These are phyloP conservation scores for Mallotus repandus DNA, from an alignment of 441 rosid genomes.

Conservation along the genomic window DNA sequence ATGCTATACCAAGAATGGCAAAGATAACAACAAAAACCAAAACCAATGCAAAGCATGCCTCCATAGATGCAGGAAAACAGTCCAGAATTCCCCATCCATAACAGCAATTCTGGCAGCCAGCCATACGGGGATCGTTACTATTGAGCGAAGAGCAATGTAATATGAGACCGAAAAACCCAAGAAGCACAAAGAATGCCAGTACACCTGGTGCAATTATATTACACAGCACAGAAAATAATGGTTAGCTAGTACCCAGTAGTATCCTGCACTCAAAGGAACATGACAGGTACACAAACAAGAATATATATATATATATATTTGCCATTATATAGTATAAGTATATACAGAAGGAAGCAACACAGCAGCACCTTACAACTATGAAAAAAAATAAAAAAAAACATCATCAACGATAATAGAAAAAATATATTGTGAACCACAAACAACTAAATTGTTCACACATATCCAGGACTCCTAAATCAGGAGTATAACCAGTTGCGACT, in stretches of 20 bases:
- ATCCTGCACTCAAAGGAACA: not conserved
- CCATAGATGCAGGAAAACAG: slow-evolving; percentile 96
- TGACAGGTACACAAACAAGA: not conserved
- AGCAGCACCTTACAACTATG: not conserved
- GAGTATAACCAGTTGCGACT: not conserved
- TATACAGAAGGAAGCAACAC: not conserved
- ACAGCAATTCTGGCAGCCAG: slow-evolving; percentile 95
- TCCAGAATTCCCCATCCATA: slow-evolving; percentile 97
- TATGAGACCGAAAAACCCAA: slow-evolving; percentile 85
- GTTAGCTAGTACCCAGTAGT: slow-evolving; percentile 1
- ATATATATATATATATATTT: no score
- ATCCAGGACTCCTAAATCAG: not conserved
- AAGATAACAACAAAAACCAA: slow-evolving; percentile 83
- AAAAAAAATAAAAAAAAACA: not conserved
- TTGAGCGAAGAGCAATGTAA: slow-evolving; percentile 83
- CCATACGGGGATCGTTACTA: slow-evolving; percentile 85
- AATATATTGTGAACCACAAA: not conserved
- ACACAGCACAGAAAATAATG: slow-evolving; percentile 13
- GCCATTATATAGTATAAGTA: not conserved
- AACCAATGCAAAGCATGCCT: slow-evolving; percentile 87
- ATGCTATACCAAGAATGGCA: slow-evolving; percentile 88
- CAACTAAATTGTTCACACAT: not conserved
- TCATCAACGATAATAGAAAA: not conserved
- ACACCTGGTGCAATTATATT: slow-evolving; percentile 51
- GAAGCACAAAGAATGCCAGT: slow-evolving; percentile 84